Evolutionary conservation across 495 filamentous ascomycete genomes (phyloP).

Genomic region (Jackrogersella minutella): DNA sequence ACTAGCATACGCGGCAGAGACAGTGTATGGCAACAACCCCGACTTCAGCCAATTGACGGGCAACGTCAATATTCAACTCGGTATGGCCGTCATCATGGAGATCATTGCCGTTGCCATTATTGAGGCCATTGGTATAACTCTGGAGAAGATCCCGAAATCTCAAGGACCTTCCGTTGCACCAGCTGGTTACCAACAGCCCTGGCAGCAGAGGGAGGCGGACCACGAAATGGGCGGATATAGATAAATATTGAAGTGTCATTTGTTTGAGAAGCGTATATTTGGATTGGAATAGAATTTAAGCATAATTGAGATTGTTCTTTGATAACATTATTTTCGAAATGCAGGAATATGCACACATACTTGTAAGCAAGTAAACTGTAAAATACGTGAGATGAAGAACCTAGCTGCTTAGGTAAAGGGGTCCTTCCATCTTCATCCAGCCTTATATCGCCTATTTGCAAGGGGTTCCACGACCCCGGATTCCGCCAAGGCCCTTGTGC

Average conservation of each 20-base stretch:
- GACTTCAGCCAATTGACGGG: constrained; percentile 43
- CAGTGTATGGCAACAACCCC: constrained; percentile 36
- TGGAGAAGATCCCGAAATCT: constrained; percentile 20
- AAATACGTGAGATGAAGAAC: too few relatives aligned
- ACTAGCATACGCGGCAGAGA: constrained; percentile 44
- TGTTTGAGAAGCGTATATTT: background rate
- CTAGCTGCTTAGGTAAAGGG: too few relatives aligned
- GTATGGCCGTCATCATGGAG: constrained; percentile 50
- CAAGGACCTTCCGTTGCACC: background rate
- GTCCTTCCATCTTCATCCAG: too few relatives aligned
- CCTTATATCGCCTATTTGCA: too few relatives aligned
- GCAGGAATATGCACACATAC: too few relatives aligned
- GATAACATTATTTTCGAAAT: background rate
- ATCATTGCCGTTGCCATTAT: constrained; percentile 46
- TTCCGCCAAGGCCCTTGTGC: constrained; percentile 17
- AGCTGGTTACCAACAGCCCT: background rate
- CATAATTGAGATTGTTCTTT: background rate
- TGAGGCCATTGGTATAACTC: constrained; percentile 46
- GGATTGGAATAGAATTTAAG: background rate
- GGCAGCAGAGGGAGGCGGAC: constrained; percentile 2
- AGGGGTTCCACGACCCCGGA: constrained; percentile 8
- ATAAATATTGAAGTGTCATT: background rate
- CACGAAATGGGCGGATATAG: constrained; percentile 20
- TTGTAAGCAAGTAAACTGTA: background rate
- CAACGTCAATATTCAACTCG: constrained; percentile 40